Conservation (phyloP, 163 green algal species). For the Chlamydomonas reinhardtii region DNA sequence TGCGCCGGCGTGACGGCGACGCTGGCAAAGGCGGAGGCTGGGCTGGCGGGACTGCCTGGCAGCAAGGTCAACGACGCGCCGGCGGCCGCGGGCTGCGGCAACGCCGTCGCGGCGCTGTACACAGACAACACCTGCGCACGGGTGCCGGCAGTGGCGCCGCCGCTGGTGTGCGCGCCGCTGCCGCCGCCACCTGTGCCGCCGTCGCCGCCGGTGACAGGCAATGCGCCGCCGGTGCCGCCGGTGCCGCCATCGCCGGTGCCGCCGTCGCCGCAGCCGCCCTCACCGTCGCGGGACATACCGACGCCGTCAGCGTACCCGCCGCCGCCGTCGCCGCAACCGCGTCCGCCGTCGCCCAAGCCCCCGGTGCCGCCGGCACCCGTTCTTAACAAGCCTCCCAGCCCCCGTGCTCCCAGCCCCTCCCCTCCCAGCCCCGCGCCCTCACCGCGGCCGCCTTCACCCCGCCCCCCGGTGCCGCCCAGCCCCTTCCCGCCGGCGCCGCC, state of each 20-base stretch:
- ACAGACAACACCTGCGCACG: too few species aligned
- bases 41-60: too few species aligned
- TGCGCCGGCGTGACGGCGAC: not conserved
- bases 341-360: not conserved
- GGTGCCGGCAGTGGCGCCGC: not conserved
- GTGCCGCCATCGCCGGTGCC: too few species aligned
- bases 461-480: not conserved
- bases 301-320: too few species aligned
- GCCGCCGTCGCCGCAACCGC: not conserved
- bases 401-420: not conserved
- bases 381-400: not conserved
- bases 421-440: not conserved
- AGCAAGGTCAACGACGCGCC: too few species aligned
- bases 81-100: too few species aligned
- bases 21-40: too few species aligned
- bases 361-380: not conserved
- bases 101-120: too few species aligned
- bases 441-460: not conserved
- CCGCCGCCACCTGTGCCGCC: too few species aligned
- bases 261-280: not conserved
- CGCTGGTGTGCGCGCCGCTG: not conserved
- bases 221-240: too few species aligned
- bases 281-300: not conserved
- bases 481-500: conserved; percentile 2
- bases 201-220: too few species aligned